Evolutionary conservation across 495 filamentous ascomycete species (phyloP), one percentile per base, ranked within the genome.

Genomic region (Lepraria neglecta): DNA sequence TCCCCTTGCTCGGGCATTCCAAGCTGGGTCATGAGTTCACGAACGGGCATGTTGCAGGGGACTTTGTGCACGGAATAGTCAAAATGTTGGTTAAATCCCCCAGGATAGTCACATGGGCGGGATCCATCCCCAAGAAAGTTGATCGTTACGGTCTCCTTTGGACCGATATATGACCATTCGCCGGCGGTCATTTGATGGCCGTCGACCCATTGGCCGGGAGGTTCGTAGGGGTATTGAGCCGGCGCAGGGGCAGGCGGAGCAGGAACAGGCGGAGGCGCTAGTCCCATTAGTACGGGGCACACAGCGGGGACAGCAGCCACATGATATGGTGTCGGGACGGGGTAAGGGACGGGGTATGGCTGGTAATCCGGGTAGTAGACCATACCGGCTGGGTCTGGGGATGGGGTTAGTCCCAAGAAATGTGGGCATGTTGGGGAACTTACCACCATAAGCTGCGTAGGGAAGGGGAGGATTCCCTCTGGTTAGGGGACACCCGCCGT

Each of bases 21-120:
- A n/a, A 52, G 48, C 48, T 17, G 6, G 19, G 14, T 10, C 15
- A 52, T 30, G 1, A 52, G 2, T 12, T 70, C 62, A 10, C 28
- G 35, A 12, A 69, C 54, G 0, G 45, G 65, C 35, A 68, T 50
- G n/a, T 19, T 51, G 33, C 46, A 52, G 14, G 57, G 67, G 6
- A 57, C 45, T 17, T 40, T 28, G 27, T 62, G 42, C 6, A 33
- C 21, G 10, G 27, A 44, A 47, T 63, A 55, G 3, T 28, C 19
- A 38, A 61, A 61, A 0, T 5, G 10, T 21, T 38, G 60, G 0
- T 40, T 42, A 30, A 59, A 60, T 2, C 24, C 19, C 6, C 28
- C 46, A 4, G 30, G 3, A 33, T 55, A 56, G 27, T 69, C 58
- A 17, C 50, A 58, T 19, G 65, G 67, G 38, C 62, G 59, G 33